Evolutionary conservation across 2,329 filamentous ascomycete species (phyloP), one percentile per base, ranked within the genome.

Genomic region (Pseudopyrenochaeta lycopersici): DNA sequence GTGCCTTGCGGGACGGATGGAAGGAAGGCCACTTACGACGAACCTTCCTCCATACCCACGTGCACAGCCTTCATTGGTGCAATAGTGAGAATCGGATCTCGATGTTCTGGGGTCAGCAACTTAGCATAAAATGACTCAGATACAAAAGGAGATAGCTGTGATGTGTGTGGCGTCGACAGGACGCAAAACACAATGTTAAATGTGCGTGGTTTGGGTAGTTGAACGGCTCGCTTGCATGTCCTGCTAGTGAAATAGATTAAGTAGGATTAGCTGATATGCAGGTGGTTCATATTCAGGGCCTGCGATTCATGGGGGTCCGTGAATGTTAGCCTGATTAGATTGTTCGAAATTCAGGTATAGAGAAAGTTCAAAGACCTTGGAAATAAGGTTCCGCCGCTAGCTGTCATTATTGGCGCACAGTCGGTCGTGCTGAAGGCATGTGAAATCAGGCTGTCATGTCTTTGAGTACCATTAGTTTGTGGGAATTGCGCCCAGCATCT

Each of bases 21-120:
- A 45, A 32, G 46, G 33, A 52, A 40, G 23, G 18, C 44, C 40
- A 17, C 36, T 32, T 23, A 18, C 51, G 42, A 45, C 47, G 43
- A 21, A 29, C 12, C 21, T 15, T 23, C 5, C 15, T 23, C 21
- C 11, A 18, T 35, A 10, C 17, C 2, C 50, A 49, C 54, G 46
- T 55, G 42, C 51, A 20, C 46, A 27, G 11, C 33, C 38, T 18
- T 48, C 35, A 60, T 54, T 57, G 49, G 49, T 38, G 39, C 40
- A 48, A 40, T 53, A 31, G 46, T 33, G 33, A 15, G 17, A 41
- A 29, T 41, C 42, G 49, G 45, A 21, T 7, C 35, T 4, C 20
- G 15, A 9, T 15, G 7, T 17, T 36, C 36, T 53, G 30, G 35
- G 39, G 41, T 55, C 15, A 27, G 23, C 36, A 20, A 35, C 46